phyloP scores from a whole-genome alignment of 2,329 filamentous ascomycete species.

The Paraphaeosphaeria minitans region DNA sequence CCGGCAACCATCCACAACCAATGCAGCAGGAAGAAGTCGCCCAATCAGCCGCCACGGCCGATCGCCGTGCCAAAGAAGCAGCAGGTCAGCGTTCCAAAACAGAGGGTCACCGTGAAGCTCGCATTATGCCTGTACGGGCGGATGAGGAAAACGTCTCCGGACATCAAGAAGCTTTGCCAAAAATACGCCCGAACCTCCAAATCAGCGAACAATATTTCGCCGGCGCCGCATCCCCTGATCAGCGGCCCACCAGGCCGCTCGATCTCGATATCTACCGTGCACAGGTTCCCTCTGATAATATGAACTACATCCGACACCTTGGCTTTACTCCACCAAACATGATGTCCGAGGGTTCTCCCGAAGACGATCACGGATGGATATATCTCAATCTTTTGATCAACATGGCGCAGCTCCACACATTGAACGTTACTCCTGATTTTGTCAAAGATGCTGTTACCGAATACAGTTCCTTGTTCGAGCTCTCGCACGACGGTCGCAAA shows the following conservation, averaged over 20 bases:
- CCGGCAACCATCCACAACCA: conserved; percentile 54
- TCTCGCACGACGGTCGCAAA: conserved; percentile 78
- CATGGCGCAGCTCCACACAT: conserved; percentile 82
- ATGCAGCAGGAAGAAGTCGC: conserved; percentile 64
- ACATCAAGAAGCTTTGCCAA: conserved; percentile 25
- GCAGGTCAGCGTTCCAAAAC: conserved; percentile 39
- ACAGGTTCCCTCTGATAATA: conserved; percentile 76
- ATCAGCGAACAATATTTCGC: conserved; percentile 34
- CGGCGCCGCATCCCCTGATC: conserved; percentile 60
- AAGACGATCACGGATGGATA: conserved; percentile 76
- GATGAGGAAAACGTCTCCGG: conserved; percentile 20
- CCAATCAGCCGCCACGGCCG: conserved; percentile 57
- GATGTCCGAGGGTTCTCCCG: conserved; percentile 57
- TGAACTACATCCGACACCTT: conserved; percentile 78
- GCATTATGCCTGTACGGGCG: conserved; percentile 46
- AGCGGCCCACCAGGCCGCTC: conserved; percentile 75
- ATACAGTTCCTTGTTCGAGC: conserved; percentile 74
- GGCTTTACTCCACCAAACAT: conserved; percentile 67
- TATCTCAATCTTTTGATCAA: conserved; percentile 81
- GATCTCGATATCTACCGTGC: conserved; percentile 80
- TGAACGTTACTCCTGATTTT: conserved; percentile 80
- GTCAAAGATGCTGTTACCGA: conserved; percentile 73
- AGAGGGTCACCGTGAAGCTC: conserved; percentile 54
- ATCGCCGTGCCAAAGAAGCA: conserved; percentile 49
- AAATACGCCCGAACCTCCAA: conserved; percentile 21